phyloP scores from a whole-genome alignment of 2,329 filamentous ascomycete species.

The Epichloe typhina region DNA sequence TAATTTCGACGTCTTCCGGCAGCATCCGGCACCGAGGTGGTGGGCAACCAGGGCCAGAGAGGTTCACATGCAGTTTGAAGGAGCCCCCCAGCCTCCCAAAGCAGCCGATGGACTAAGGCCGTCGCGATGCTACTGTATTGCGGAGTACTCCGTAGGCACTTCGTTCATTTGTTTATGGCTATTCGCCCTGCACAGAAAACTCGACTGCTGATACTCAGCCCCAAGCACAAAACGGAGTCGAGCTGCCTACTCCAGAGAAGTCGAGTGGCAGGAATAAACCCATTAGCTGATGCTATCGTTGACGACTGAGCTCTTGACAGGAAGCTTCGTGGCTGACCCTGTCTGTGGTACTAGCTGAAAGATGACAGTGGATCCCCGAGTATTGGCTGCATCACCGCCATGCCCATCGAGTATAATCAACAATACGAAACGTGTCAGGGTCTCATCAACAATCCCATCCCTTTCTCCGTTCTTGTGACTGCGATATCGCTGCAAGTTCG shows the following conservation, averaged over 20 bases:
- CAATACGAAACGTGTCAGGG: neutral
- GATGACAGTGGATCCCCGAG: neutral
- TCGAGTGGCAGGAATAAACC: neutral
- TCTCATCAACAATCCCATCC: neutral
- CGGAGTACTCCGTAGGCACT: too few relatives aligned
- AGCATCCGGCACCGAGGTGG: neutral
- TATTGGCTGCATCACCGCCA: neutral
- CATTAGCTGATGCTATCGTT: neutral
- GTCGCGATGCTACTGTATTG: too few relatives aligned
- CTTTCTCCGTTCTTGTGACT: neutral
- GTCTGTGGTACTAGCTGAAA: neutral
- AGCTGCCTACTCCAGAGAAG: neutral
- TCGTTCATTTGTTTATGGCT: too few relatives aligned
- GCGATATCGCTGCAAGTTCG: neutral
- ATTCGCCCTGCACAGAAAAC: neutral
- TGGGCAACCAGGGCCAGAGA: neutral
- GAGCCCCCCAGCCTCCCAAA: too few relatives aligned
- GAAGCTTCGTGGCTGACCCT: neutral
- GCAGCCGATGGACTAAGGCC: too few relatives aligned
- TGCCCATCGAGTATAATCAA: neutral
- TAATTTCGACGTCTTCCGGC: neutral
- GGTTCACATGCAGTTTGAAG: neutral
- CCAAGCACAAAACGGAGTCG: neutral
- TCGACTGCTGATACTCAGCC: too few relatives aligned
- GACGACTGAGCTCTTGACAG: neutral